Evolutionary conservation across 1,139 yeast species (phyloP).

Genomic region (Hyphopichia burtonii): DNA sequence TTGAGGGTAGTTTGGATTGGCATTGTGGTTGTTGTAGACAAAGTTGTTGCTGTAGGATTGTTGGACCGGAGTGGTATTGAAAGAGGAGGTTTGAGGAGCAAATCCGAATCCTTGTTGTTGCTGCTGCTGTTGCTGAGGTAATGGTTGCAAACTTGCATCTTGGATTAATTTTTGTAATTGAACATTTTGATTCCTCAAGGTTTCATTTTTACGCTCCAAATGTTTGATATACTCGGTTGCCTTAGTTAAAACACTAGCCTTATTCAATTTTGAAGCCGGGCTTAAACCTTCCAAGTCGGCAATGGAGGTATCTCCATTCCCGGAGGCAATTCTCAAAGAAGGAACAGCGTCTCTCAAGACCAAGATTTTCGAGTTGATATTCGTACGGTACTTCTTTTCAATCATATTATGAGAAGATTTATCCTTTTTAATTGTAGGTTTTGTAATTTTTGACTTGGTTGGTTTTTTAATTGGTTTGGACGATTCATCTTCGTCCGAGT

Average conservation of each 20-base stretch:
- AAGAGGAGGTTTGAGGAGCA: constrained; percentile 20
- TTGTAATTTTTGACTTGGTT: constrained; percentile 18
- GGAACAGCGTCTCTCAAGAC: constrained; percentile 79
- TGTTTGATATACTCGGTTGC: constrained; percentile 91
- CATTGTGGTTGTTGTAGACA: constrained; percentile 5
- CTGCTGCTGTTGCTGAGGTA: constrained; percentile 3
- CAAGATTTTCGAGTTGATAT: constrained; percentile 69
- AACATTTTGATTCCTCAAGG: constrained; percentile 53
- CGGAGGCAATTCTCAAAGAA: constrained; percentile 46
- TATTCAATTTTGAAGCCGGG: constrained; percentile 86
- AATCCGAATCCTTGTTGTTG: constrained; percentile 19
- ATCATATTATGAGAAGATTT: constrained; percentile 77
- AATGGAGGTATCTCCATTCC: constrained; percentile 35
- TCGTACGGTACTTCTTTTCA: constrained; percentile 76
- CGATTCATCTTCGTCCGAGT: constrained; percentile 6
- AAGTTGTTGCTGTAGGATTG: constrained; percentile 9
- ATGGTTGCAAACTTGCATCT: constrained; percentile 23
- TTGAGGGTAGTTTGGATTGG: constrained; percentile 7
- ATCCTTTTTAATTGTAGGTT: constrained; percentile 43
- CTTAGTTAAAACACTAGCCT: constrained; percentile 83
- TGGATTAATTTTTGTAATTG: constrained; percentile 43
- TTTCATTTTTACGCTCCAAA: constrained; percentile 66
- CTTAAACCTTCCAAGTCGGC: constrained; percentile 76
- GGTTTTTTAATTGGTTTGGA: not conserved
- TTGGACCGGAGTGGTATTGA: constrained; percentile 20